Percentiles rank a stretch among this genome's conserved stretches.
phyloP scores from a whole-genome alignment of 305 asterid species.

The Fraxinus greggii region DNA sequence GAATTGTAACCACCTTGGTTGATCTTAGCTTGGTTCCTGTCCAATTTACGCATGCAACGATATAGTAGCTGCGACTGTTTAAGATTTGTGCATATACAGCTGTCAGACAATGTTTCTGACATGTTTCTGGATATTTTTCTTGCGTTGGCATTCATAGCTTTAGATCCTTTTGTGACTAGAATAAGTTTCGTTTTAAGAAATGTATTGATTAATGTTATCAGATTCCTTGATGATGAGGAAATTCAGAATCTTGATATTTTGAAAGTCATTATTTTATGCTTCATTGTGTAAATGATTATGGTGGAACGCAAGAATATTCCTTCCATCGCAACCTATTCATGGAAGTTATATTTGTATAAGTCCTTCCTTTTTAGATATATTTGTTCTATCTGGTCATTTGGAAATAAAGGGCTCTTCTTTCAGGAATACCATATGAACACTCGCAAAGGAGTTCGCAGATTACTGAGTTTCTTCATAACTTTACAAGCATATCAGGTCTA shows the following conservation, averaged over 20 bases:
- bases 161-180: not conserved
- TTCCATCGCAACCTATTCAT: not conserved
- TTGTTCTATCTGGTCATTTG: not conserved
- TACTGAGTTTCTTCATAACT: not conserved
- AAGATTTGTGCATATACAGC: conserved; percentile 35
- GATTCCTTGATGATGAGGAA: not conserved
- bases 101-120: conserved; percentile 16
- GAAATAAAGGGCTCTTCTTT: not conserved
- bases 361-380: not conserved
- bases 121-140: conserved; percentile 24
- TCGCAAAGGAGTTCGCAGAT: not conserved
- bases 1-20: conserved; percentile 33
- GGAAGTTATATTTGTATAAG: not conserved
- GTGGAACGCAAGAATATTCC: not conserved
- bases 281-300: not conserved
- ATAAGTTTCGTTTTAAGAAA: conserved; percentile 6
- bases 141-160: conserved; percentile 28
- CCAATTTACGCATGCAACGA: conserved; percentile 28
- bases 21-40: conserved; percentile 39
- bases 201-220: not conserved
- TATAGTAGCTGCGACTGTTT: conserved; percentile 24
- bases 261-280: not conserved
- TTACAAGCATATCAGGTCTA: not conserved
- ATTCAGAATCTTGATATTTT: conserved; percentile 7
- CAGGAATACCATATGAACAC: not conserved